A percentile compares a stretch with the other conserved stretches of the same genome.
These are phyloP conservation scores for Myrmaecium sp. DNA, from an alignment of 2,329 filamentous ascomycete genomes.

Conservation along the genomic window DNA sequence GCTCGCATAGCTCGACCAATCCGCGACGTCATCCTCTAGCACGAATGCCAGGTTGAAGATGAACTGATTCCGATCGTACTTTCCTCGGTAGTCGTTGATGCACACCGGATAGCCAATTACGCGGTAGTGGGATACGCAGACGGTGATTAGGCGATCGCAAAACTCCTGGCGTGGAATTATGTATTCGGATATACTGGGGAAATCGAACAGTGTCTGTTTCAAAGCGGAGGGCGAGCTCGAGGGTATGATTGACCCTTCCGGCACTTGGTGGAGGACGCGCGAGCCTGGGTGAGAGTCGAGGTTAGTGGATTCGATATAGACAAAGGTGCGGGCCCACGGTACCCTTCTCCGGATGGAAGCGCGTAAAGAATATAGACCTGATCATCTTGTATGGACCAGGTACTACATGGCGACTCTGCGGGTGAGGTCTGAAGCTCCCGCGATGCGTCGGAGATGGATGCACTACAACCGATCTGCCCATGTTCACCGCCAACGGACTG, in stretches of 20 bases:
- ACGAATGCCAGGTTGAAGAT: constrained; percentile 96
- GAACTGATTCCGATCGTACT: constrained; percentile 86
- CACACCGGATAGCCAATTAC: constrained; percentile 82
- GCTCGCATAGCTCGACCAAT: constrained; percentile 65
- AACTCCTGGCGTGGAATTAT: constrained; percentile 91
- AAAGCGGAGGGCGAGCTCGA: constrained; percentile 23
- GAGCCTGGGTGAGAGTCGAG: constrained; percentile 30
- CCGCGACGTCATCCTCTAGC: constrained; percentile 45
- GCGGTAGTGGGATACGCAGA: constrained; percentile 57
- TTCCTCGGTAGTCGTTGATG: constrained; percentile 51
- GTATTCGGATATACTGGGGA: constrained; percentile 74
- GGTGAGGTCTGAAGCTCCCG: too few relatives aligned
- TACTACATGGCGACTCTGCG: too few relatives aligned
- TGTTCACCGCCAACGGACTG: too few relatives aligned
- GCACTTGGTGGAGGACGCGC: constrained; percentile 48
- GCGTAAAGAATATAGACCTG: constrained; percentile 49
- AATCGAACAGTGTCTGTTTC: constrained; percentile 58
- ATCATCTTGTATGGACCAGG: too few relatives aligned
- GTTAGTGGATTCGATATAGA: constrained; percentile 3
- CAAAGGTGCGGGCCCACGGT: constrained; percentile 1
- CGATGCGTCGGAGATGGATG: too few relatives aligned
- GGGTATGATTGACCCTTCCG: constrained; percentile 37
- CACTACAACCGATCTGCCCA: too few relatives aligned
- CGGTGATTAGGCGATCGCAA: constrained; percentile 76
- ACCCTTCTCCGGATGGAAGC: constrained; percentile 41